Conservation (phyloP, 495 filamentous ascomycete genomes). For the Penicillium psychrofluorescens region DNA sequence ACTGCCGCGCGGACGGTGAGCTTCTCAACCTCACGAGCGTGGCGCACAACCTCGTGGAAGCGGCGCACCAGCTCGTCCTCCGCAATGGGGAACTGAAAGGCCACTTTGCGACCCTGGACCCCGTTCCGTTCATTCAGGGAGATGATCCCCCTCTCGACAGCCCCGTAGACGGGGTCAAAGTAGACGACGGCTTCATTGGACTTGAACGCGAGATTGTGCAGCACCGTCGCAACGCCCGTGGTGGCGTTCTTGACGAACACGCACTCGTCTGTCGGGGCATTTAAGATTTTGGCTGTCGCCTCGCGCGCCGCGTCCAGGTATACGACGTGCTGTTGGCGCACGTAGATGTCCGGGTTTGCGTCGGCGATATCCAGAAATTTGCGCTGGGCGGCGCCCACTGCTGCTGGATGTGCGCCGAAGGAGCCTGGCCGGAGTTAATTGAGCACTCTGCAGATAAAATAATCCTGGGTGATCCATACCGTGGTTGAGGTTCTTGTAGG, state of each 20-base stretch:
- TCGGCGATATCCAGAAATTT: conserved; percentile 55
- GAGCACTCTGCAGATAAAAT: too few species aligned
- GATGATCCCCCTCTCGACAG: conserved; percentile 60
- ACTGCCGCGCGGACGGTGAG: conserved; percentile 52
- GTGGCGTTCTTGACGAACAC: conserved; percentile 82
- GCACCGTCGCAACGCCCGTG: conserved; percentile 69
- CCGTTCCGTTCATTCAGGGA: conserved; percentile 57
- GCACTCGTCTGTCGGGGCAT: conserved; percentile 52
- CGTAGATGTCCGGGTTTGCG: conserved; percentile 61
- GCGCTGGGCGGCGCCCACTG: conserved; percentile 50
- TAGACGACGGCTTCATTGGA: conserved; percentile 55
- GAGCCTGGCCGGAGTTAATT: conserved; percentile 47
- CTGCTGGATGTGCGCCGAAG: conserved; percentile 65
- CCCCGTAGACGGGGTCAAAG: conserved; percentile 72
- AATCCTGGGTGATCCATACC: too few species aligned
- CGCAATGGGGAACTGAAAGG: conserved; percentile 49
- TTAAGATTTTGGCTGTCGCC: conserved; percentile 56
- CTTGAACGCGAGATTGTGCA: conserved; percentile 60
- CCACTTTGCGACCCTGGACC: conserved; percentile 30
- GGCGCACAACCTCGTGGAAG: conserved; percentile 43
- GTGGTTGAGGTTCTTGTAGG: conserved; percentile 73
- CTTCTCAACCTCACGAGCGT: conserved; percentile 29
- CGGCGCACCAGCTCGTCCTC: conserved; percentile 49
- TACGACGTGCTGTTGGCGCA: conserved; percentile 52
- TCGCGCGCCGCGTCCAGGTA: conserved; percentile 56